A percentile compares a stretch with the other conserved stretches of the same genome.
These are phyloP conservation scores for Trichopus zeylanicus DNA, from an alignment of 116 monocot genomes.

Conservation along the genomic window DNA sequence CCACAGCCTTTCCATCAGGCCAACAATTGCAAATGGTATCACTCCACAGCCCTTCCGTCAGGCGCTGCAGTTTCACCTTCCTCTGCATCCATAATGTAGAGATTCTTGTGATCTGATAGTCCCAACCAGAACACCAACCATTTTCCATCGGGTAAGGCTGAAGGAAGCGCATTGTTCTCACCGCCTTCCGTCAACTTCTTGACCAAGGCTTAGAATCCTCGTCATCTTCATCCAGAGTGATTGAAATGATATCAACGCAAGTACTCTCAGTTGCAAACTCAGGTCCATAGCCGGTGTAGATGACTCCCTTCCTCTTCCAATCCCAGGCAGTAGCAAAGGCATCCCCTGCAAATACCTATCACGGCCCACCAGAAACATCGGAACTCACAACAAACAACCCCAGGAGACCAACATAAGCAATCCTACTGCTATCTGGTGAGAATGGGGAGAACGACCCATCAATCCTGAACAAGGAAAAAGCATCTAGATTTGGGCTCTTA, in stretches of 20 bases:
- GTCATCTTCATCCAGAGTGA: constrained; percentile 26
- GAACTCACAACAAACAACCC: constrained; percentile 63
- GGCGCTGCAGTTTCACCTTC: constrained; percentile 55
- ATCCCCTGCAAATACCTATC: constrained; percentile 38
- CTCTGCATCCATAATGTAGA: constrained; percentile 79
- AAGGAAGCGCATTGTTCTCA: constrained; percentile 89
- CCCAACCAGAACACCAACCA: constrained; percentile 87
- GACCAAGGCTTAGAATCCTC: constrained; percentile 19
- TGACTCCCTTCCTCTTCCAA: constrained; percentile 79
- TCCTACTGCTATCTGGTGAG: constrained; percentile 52
- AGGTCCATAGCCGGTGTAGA: constrained; percentile 76
- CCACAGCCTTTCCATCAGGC: constrained; percentile 77
- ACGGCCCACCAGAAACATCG: constrained; percentile 46
- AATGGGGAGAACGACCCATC: constrained; percentile 83
- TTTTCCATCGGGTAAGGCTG: constrained; percentile 80
- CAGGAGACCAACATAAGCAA: constrained; percentile 67
- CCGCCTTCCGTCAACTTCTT: constrained; percentile 68
- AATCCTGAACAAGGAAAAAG: constrained; percentile 55
- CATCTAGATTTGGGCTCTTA: constrained; percentile 22
- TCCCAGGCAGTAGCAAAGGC: constrained; percentile 84
- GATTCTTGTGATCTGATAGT: constrained; percentile 79
- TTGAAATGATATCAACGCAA: constrained; percentile 61
- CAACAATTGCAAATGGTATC: constrained; percentile 98
- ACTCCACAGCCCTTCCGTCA: constrained; percentile 75
- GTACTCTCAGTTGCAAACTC: constrained; percentile 43